phyloP scores from a whole-genome alignment of 83 land plant species.

The Thuja plicata region DNA sequence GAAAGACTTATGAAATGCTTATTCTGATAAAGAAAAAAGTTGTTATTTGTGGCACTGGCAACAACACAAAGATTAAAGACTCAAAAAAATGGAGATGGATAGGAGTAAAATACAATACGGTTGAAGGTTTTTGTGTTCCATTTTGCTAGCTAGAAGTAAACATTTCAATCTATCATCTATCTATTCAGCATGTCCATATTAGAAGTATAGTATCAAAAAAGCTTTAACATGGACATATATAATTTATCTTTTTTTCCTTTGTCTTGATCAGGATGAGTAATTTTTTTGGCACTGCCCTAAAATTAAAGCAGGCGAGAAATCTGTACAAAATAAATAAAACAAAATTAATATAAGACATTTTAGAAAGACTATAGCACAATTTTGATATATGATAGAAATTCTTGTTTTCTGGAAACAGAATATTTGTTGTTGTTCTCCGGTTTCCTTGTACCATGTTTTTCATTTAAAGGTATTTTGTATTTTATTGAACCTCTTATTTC shows the following conservation, averaged over 20 bases:
- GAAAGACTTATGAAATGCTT: neutral
- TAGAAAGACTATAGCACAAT: too few species aligned
- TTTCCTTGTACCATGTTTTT: neutral
- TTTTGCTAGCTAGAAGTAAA: neutral
- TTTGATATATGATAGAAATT: neutral
- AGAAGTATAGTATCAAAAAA: neutral
- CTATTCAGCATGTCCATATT: neutral
- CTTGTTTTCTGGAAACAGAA: neutral
- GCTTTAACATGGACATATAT: neutral
- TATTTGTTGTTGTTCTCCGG: neutral
- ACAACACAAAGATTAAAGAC: neutral
- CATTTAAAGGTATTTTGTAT: neutral
- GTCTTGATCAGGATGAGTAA: neutral
- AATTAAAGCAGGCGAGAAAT: neutral
- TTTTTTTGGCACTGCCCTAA: neutral
- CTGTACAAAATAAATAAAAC: neutral
- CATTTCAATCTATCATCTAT: neutral
- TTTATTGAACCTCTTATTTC: neutral
- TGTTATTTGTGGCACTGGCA: neutral
- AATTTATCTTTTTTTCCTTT: neutral
- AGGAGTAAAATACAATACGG: neutral
- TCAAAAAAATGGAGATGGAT: neutral
- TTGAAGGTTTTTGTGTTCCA: neutral
- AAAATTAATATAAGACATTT: too few species aligned
- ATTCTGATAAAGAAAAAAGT: neutral